These are phyloP conservation scores for Neolentinus lepideus DNA, from an alignment of 1,284 basidiomycete genomes.

Conservation along the genomic window DNA sequence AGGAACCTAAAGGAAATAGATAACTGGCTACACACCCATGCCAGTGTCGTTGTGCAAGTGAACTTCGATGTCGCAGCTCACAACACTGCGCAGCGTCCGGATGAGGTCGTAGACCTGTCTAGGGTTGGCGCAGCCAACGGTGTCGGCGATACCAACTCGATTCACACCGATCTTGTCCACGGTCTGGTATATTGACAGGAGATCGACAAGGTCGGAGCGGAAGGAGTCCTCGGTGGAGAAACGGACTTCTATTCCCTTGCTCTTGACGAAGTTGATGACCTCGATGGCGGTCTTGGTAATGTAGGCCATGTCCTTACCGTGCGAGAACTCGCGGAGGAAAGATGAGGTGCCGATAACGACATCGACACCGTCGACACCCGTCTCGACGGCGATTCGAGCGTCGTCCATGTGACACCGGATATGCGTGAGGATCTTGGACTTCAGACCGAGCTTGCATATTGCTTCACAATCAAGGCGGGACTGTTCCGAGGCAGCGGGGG, in stretches of 20 bases:
- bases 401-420: slow-evolving; percentile 99
- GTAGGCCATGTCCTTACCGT: slow-evolving; percentile 99
- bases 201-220: slow-evolving; percentile 98
- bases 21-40: slow-evolving; percentile 46
- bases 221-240: slow-evolving; percentile 99
- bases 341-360: slow-evolving; percentile 99
- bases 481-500: slow-evolving; percentile 96
- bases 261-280: slow-evolving; percentile 99
- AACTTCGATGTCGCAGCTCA: slow-evolving; percentile 95
- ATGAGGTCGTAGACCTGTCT: slow-evolving; percentile 99
- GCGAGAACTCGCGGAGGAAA: slow-evolving; percentile 98
- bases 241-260: slow-evolving; percentile 98
- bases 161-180: slow-evolving; percentile 99
- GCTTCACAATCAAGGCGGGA: slow-evolving; percentile 93
- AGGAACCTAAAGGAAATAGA: slow-evolving; percentile 4
- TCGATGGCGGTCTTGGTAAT: slow-evolving; percentile 99
- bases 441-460: slow-evolving; percentile 98
- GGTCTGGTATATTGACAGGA: slow-evolving; percentile 98
- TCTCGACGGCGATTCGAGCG: slow-evolving; percentile 97
- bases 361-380: slow-evolving; percentile 98
- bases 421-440: slow-evolving; percentile 97
- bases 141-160: slow-evolving; percentile 98
- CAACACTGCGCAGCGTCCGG: slow-evolving; percentile 92
- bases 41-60: slow-evolving; percentile 99
- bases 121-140: slow-evolving; percentile 98